These are phyloP conservation scores for Kodamaea sagamina DNA, from an alignment of 805 yeast species.

Conservation along the genomic window DNA sequence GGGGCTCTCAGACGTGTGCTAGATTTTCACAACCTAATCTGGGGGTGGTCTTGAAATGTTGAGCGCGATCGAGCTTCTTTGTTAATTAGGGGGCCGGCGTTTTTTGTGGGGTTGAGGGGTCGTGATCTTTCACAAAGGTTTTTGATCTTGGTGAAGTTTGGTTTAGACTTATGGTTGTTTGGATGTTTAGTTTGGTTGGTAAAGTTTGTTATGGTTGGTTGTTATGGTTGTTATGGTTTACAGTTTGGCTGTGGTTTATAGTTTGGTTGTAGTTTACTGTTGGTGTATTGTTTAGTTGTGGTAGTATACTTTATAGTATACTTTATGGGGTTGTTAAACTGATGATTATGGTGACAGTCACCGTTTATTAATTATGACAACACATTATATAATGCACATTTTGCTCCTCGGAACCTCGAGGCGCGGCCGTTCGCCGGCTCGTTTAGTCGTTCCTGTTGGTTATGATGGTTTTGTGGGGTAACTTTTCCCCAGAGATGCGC, in stretches of 20 bases:
- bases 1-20: too few relatives aligned
- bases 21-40: too few relatives aligned
- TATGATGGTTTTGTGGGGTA: constrained; percentile 8
- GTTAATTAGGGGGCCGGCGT: constrained; percentile 2
- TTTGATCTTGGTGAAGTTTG: background rate
- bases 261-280: background rate
- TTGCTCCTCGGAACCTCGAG: too few relatives aligned
- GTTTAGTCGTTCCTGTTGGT: constrained; percentile 2
- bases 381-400: too few relatives aligned
- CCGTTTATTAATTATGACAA: too few relatives aligned
- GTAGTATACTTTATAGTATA: too few relatives aligned
- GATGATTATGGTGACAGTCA: too few relatives aligned
- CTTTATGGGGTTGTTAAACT: too few relatives aligned
- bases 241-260: too few relatives aligned
- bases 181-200: background rate
- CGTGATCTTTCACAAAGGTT: constrained; percentile 3
- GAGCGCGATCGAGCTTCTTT: background rate
- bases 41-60: background rate
- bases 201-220: background rate
- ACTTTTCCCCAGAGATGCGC: background rate
- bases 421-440: too few relatives aligned
- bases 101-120: constrained; percentile 10
- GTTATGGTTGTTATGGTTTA: too few relatives aligned
- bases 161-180: background rate
- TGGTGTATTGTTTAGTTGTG: too few relatives aligned